Conservation (phyloP, 2,329 filamentous ascomycete genomes). For the Nigrospora osmanthi region DNA sequence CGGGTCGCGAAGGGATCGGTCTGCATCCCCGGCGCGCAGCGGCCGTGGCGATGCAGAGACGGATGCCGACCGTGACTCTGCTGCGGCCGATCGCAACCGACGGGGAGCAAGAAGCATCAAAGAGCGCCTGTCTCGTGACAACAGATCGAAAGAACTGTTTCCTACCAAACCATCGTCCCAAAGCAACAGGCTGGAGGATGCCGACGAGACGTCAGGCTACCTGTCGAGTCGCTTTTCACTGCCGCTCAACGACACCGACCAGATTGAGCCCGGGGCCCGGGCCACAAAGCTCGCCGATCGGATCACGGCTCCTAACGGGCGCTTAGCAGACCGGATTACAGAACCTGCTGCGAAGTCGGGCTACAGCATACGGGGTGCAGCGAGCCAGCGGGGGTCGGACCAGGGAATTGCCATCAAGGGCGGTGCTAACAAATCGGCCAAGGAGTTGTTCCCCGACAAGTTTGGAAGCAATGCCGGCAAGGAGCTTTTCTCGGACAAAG, state of each 20-base stretch:
- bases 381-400: constrained; percentile 35
- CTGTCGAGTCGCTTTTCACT: constrained; percentile 39
- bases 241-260: constrained; percentile 37
- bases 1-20: constrained; percentile 33
- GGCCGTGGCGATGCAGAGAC: constrained; percentile 32
- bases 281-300: constrained; percentile 18
- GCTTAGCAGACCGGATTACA: constrained; percentile 26
- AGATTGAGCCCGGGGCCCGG: constrained; percentile 14
- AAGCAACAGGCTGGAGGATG: constrained; percentile 43
- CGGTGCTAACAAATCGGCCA: constrained; percentile 41
- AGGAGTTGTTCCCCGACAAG: constrained; percentile 63
- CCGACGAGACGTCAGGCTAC: constrained; percentile 44
- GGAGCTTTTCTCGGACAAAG: constrained; percentile 58
- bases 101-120: constrained; percentile 37
- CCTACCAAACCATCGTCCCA: constrained; percentile 34
- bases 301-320: constrained; percentile 16
- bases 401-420: constrained; percentile 62
- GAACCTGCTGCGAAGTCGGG: constrained; percentile 19
- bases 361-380: constrained; percentile 54
- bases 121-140: constrained; percentile 28
- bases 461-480: constrained; percentile 55
- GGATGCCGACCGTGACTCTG: constrained; percentile 20
- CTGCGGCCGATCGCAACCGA: constrained; percentile 28
- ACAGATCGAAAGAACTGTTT: constrained; percentile 50
- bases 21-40: constrained; percentile 41